These are phyloP conservation scores for Phylloporus arenicola DNA, from an alignment of 768 basidiomycete genomes.

Conservation along the genomic window DNA sequence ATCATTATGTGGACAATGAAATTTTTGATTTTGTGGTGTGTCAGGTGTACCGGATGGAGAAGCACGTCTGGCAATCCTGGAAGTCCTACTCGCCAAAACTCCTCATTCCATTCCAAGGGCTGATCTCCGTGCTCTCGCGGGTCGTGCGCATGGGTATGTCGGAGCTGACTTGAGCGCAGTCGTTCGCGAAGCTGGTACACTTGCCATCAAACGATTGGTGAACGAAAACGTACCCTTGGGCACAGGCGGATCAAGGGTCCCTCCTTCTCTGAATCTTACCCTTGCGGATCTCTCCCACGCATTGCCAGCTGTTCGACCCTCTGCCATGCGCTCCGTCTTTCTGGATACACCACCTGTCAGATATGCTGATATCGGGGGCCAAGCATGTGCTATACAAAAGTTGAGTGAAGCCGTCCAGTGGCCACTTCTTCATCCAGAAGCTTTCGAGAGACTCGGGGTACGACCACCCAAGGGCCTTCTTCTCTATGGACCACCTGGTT, in stretches of 20 bases:
- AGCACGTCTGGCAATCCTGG: constrained; percentile 79
- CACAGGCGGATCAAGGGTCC: constrained; percentile 4
- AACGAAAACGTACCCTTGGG: constrained; percentile 16
- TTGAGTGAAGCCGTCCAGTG: constrained; percentile 91
- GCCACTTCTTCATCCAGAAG: constrained; percentile 84
- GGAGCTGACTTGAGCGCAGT: constrained; percentile 93
- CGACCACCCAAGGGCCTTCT: constrained; percentile 85
- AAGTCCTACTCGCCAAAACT: constrained; percentile 75
- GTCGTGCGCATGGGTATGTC: constrained; percentile 90
- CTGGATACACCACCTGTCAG: constrained; percentile 77
- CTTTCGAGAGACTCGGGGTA: constrained; percentile 84
- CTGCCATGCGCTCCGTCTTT: constrained; percentile 91
- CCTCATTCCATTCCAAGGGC: constrained; percentile 63
- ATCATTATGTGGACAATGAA: neutral
- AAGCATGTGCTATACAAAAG: constrained; percentile 73
- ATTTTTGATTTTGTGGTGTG: neutral
- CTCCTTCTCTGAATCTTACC: constrained; percentile 39
- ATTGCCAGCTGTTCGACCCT: constrained; percentile 78
- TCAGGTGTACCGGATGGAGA: constrained; percentile 84
- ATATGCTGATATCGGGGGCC: constrained; percentile 90
- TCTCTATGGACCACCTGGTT: constrained; percentile 95
- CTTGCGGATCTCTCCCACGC: constrained; percentile 62
- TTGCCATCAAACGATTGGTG: constrained; percentile 84
- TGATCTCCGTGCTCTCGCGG: constrained; percentile 63
- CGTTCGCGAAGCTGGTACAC: constrained; percentile 87